Base-by-base conservation (phyloP, 2,329 filamentous ascomycete species). In the Orbilia quercus region DNA sequence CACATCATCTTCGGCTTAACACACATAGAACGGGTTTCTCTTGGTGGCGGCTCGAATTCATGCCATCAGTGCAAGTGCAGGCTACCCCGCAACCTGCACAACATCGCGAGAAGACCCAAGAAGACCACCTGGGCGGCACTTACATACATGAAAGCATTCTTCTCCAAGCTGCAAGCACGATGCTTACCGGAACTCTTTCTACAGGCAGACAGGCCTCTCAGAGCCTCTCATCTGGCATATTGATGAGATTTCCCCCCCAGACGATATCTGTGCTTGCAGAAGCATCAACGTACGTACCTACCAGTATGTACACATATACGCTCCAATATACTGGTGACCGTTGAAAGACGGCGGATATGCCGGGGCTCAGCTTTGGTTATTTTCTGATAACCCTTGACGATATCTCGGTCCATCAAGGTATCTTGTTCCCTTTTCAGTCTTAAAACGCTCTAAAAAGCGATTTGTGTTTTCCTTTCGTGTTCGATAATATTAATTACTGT, bases 301-400 rank as follows among this genome's bases (percentile, higher is more conserved):
- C n/a, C n/a, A n/a, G n/a, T n/a, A n/a, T n/a, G n/a, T 34, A 34
- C 6, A 12, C 31, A 12, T 40, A 7, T 12, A 40, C 36, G 36
- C 36, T 40, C 36, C 36, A 40, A 5, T 40, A 16, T 40, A 50
- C 22, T 31, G 34, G 23, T 34, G 28, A 31, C 63, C 63, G 63
- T 67, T 51, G 48, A 50, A 23, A 38, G 12, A 67, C 63, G 53
- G 63, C 53, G 63, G 63, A 38, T 53, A 67, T 58, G 63, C 63
- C 63, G 51, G 51, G 50, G 16, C 16, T 36, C 11, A 40, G 36
- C 28, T 31, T 31, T 40, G 36, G 22, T 44, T 20, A n/a, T n/a
- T n/a, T n/a, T n/a, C n/a, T n/a, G n/a, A n/a, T n/a, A 18, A 22
- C 25, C 18, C 9, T 20, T 22, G 44, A 25, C 34, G 28, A 40